phyloP scores from a whole-genome alignment of 1,284 basidiomycete species.

The Marasmius oreades region DNA sequence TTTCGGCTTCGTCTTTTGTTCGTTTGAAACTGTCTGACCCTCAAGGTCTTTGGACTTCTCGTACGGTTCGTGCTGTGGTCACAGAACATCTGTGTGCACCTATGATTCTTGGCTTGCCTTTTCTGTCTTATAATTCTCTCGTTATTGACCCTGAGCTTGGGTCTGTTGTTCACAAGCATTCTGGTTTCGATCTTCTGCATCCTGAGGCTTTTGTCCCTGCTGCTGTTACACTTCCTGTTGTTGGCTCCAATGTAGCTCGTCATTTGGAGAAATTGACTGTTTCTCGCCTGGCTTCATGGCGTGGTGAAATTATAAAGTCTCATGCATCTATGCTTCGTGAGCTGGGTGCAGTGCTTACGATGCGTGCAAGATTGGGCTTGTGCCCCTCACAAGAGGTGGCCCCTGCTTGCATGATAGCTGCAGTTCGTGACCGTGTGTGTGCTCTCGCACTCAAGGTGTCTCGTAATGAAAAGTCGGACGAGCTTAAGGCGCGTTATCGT shows the following conservation, averaged over 20 bases:
- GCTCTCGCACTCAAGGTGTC: conserved; percentile 7
- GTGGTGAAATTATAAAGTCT: neutral
- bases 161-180: conserved; percentile 21
- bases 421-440: conserved; percentile 15
- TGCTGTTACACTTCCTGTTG: neutral
- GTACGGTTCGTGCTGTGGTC: conserved; percentile 3
- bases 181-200: conserved; percentile 22
- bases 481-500: conserved; percentile 14
- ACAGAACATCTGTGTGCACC: conserved; percentile 4
- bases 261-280: neutral
- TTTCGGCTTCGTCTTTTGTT: neutral
- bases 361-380: no score
- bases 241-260: neutral
- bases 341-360: neutral
- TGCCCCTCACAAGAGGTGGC: no score
- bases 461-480: conserved; percentile 5
- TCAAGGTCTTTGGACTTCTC: conserved; percentile 1
- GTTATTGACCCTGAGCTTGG: conserved; percentile 19
- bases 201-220: no score
- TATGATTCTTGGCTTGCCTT: conserved; percentile 26
- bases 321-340: no score
- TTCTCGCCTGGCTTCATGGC: no score
- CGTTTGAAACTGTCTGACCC: neutral
- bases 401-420: conserved; percentile 11
- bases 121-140: conserved; percentile 20